Evolutionary conservation across 352 stramenopile genomes (phyloP), one percentile per base, ranked within the genome.

Genomic region (Thraustochytrium striatum): DNA sequence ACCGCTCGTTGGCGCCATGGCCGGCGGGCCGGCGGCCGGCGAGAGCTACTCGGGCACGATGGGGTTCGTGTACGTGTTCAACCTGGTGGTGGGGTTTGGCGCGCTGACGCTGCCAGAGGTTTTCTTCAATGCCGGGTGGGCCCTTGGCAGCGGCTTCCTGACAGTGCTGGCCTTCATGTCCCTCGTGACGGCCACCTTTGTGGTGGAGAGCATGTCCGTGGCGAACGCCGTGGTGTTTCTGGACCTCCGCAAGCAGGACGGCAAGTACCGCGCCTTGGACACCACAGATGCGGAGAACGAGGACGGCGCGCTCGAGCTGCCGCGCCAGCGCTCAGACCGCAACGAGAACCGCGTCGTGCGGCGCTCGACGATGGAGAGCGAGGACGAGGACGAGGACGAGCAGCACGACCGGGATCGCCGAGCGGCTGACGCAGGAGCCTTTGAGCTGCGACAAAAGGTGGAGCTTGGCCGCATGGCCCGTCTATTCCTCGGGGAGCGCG

Each of bases 1-100:
- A n/a, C n/a, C n/a, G n/a, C n/a, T n/a, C n/a, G n/a, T n/a, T n/a
- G n/a, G n/a, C n/a, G n/a, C n/a, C 39, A 47, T 47, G 53, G 65
- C 41, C 65, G 65, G 43, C 28, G 65, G 8, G 32, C 41, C 39
- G 19, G 65, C 21, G 3, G 65, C 58, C 5, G 65, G 41, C 65
- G 52, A 25, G 32, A 35, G 9, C n/a, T 75, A 75, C 65, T 75
- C 65, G 50, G 39, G 41, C 3, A 9, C 16, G 0, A 21, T 75
- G 28, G 65, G 30, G 9, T 75, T 75, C 52, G 65, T 75, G 65
- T 75, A 75, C 52, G 65, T 75, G 8, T 75, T 75, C 65, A 75
- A 75, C 65, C 52, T 75, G 19, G 65, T 75, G 21, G 65, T 75
- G 7, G 65, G 65, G n/a, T 75, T 75, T 38, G 65, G 65, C 16